These are phyloP conservation scores for Arachis hypogaea DNA, from an alignment of 306 rosid species.

Conservation along the genomic window DNA sequence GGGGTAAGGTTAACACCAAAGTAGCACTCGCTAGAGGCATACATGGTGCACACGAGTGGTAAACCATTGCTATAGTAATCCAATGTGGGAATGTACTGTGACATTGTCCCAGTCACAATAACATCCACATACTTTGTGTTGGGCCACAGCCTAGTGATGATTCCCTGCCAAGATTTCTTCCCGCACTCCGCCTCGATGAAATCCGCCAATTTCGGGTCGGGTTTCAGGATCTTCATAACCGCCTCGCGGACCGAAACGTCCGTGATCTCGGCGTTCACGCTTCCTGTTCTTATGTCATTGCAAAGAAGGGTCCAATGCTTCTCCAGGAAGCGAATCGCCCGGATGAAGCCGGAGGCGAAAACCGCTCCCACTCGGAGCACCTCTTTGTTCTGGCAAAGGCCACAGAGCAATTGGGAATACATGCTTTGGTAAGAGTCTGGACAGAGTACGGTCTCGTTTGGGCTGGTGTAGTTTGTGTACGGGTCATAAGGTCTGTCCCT, in stretches of 20 bases:
- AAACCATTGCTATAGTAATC: slow-evolving; percentile 85
- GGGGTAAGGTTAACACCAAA: slow-evolving; percentile 93
- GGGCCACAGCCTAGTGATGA: slow-evolving; percentile 88
- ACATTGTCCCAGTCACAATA: slow-evolving; percentile 98
- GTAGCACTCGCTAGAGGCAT: slow-evolving; percentile 94
- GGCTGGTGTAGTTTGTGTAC: slow-evolving; percentile 95
- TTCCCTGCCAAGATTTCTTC: slow-evolving; percentile 78
- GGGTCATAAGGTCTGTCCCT: slow-evolving; percentile 84
- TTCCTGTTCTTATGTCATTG: slow-evolving; percentile 76
- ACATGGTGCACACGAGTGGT: slow-evolving; percentile 97
- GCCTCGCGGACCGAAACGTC: slow-evolving; percentile 64
- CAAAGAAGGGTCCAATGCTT: slow-evolving; percentile 72
- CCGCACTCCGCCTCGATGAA: slow-evolving; percentile 64
- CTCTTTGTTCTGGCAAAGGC: slow-evolving; percentile 74
- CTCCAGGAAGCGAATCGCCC: slow-evolving; percentile 86
- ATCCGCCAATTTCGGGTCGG: slow-evolving; percentile 73
- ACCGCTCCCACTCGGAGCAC: slow-evolving; percentile 93
- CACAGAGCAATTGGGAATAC: slow-evolving; percentile 89
- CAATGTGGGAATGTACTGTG: slow-evolving; percentile 89
- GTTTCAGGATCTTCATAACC: slow-evolving; percentile 57
- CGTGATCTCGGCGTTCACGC: slow-evolving; percentile 52
- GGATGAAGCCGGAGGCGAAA: slow-evolving; percentile 93
- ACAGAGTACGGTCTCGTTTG: slow-evolving; percentile 89
- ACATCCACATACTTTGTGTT: slow-evolving; percentile 96
- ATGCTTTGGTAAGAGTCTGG: slow-evolving; percentile 94